These are phyloP conservation scores for Globisporangium nodosum DNA, from an alignment of 352 stramenopile genomes.

Conservation along the genomic window DNA sequence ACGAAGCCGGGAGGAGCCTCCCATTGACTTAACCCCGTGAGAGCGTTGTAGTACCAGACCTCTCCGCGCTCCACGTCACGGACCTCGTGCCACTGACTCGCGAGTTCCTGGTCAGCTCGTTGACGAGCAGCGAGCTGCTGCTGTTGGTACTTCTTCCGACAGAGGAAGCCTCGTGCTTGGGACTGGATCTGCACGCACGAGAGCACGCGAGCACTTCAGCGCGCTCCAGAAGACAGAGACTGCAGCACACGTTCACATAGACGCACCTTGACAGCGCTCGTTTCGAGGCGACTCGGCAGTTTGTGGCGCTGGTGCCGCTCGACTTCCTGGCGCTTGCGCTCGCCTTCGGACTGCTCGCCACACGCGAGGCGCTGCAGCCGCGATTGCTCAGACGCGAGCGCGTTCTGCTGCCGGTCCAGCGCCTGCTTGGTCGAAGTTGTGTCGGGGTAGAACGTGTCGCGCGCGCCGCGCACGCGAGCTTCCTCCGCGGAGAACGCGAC, in stretches of 20 bases:
- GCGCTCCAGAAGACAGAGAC: background rate
- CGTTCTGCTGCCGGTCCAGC: conserved; percentile 32
- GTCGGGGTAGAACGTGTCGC: conserved; percentile 61
- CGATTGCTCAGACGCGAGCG: conserved; percentile 31
- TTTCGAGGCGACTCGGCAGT: conserved; percentile 37
- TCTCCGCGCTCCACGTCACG: conserved; percentile 61
- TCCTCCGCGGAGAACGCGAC: conserved; percentile 56
- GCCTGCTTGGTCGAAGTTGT: conserved; percentile 43
- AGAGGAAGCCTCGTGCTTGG: conserved; percentile 45
- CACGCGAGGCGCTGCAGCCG: conserved; percentile 28
- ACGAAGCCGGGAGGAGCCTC: conserved; percentile 33
- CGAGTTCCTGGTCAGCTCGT: background rate
- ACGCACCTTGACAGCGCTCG: conserved; percentile 35
- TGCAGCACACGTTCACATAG: too few relatives aligned
- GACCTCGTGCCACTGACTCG: conserved; percentile 58
- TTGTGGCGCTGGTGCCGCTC: conserved; percentile 13
- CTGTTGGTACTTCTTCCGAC: conserved; percentile 23
- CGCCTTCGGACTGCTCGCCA: conserved; percentile 11
- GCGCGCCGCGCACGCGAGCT: conserved; percentile 36
- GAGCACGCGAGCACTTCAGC: background rate
- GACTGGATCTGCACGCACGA: conserved; percentile 56
- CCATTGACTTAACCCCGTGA: conserved; percentile 72
- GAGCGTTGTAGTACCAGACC: conserved; percentile 79
- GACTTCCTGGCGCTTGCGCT: conserved; percentile 17
- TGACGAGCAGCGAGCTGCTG: conserved; percentile 6